Percentiles rank a stretch among this genome's conserved stretches.
These are phyloP conservation scores for Stevia rebaudiana DNA, from an alignment of 140 eudicot genomes.

Conservation along the genomic window DNA sequence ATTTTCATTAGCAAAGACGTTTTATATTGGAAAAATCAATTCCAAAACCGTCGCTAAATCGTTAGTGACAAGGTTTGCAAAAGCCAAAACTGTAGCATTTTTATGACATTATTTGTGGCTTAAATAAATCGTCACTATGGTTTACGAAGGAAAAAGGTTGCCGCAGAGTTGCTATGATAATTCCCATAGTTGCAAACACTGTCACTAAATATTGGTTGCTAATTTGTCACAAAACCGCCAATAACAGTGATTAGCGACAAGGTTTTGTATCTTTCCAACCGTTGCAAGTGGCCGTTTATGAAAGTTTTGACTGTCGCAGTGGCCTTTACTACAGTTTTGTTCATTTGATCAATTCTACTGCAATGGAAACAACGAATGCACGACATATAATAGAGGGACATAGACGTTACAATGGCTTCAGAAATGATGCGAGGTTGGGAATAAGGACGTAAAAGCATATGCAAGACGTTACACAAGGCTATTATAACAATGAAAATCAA, in stretches of 20 bases:
- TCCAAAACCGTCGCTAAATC: background rate
- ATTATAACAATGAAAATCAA: conserved; percentile 47
- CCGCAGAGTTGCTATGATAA: too few relatives aligned
- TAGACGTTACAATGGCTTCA: conserved; percentile 53
- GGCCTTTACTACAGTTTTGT: background rate
- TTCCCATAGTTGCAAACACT: too few relatives aligned
- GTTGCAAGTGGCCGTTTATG: too few relatives aligned
- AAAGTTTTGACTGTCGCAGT: background rate
- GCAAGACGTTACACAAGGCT: conserved; percentile 59
- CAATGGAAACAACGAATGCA: background rate
- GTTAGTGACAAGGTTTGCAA: background rate
- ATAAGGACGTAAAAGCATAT: conserved; percentile 51
- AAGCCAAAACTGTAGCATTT: background rate
- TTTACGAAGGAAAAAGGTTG: too few relatives aligned
- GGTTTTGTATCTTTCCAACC: too few relatives aligned
- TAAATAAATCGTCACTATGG: too few relatives aligned
- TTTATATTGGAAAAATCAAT: background rate
- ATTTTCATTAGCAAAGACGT: background rate
- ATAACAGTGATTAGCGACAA: too few relatives aligned
- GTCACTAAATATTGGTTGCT: background rate
- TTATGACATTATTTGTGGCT: background rate
- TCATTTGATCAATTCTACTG: too few relatives aligned
- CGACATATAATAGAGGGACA: background rate
- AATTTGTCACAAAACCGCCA: too few relatives aligned
- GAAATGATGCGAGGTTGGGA: conserved; percentile 85